Evolutionary conservation across 2,329 filamentous ascomycete species (phyloP).

Genomic region (Helotiales sp.): DNA sequence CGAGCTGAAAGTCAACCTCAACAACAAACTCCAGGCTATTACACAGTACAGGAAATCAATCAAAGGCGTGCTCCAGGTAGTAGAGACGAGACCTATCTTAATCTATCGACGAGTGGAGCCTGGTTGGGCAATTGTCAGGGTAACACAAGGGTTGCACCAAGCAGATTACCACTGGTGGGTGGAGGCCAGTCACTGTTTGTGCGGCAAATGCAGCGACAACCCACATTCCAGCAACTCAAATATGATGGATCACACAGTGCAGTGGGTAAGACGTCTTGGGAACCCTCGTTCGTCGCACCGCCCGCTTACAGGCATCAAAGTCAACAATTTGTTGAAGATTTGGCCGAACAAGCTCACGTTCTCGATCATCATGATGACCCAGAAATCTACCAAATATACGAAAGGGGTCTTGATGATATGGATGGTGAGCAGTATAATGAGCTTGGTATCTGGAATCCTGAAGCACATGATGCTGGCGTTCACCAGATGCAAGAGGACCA

Average conservation of each 20-base stretch:
- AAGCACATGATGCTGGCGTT: neutral
- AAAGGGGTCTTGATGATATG: neutral
- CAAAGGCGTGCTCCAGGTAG: neutral
- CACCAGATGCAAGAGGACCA: neutral
- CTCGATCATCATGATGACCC: neutral
- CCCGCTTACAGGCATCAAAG: neutral
- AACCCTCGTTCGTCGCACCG: too few relatives aligned
- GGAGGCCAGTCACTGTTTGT: neutral
- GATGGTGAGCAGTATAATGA: neutral
- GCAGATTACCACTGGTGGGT: neutral
- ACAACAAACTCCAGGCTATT: neutral
- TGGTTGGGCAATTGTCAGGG: conserved; percentile 1
- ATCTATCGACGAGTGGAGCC: conserved; percentile 22
- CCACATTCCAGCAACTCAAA: neutral
- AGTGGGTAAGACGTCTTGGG: neutral
- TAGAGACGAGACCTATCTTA: neutral
- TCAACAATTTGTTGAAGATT: neutral
- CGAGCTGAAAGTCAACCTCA: neutral
- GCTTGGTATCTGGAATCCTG: neutral
- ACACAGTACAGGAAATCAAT: neutral
- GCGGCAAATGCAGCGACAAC: neutral
- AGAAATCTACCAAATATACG: neutral
- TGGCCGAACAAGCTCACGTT: neutral
- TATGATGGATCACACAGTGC: neutral
- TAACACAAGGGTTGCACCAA: neutral